phyloP scores from a whole-genome alignment of 179 eudicot genomes.

The Gypsophila paniculata region DNA sequence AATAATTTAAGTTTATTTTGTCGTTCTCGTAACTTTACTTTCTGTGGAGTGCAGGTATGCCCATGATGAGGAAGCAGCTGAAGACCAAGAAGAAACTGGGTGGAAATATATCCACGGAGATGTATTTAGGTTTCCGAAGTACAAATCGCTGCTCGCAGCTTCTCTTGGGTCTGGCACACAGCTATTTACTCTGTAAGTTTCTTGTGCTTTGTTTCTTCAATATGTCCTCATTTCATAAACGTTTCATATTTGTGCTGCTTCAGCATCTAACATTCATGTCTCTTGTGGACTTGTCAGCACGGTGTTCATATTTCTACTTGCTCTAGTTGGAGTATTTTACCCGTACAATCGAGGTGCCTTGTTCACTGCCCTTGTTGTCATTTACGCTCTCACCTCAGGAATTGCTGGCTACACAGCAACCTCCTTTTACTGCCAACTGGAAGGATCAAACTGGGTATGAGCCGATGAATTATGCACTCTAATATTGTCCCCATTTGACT shows the following conservation, averaged over 20 bases:
- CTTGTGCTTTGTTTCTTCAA: background rate
- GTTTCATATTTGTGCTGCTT: background rate
- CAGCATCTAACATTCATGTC: conserved; percentile 11
- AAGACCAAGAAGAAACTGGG: conserved; percentile 46
- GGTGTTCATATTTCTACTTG: conserved; percentile 41
- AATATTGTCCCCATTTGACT: background rate
- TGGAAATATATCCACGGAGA: conserved; percentile 48
- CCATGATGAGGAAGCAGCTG: conserved; percentile 44
- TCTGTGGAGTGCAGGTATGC: conserved; percentile 28
- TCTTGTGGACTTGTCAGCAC: conserved; percentile 28
- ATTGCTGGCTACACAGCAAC: conserved; percentile 43
- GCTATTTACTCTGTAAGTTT: conserved; percentile 39
- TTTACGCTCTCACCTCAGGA: conserved; percentile 48
- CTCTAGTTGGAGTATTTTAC: conserved; percentile 44
- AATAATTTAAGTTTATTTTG: background rate
- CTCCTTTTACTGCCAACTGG: conserved; percentile 42
- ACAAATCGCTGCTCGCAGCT: conserved; percentile 39
- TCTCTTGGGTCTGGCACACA: conserved; percentile 45
- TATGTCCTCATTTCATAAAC: background rate
- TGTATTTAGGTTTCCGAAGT: conserved; percentile 42
- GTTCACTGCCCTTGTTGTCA: conserved; percentile 43
- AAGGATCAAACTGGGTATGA: conserved; percentile 42
- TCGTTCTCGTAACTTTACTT: background rate
- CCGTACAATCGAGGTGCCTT: conserved; percentile 45
- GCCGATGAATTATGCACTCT: background rate